These are phyloP conservation scores for Ogataea degrootiae DNA, from an alignment of 805 yeast species.

Conservation along the genomic window DNA sequence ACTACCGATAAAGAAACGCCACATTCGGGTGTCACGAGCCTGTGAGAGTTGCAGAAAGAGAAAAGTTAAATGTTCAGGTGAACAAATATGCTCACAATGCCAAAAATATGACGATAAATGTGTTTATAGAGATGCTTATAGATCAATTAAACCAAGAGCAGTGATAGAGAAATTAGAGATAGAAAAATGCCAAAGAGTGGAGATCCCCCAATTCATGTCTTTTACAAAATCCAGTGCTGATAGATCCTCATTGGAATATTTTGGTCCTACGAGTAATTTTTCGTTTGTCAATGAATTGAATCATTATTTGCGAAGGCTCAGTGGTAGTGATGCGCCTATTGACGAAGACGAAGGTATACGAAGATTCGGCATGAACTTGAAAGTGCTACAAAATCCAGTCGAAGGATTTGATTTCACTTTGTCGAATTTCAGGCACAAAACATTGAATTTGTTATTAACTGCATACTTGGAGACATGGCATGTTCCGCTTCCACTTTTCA, in stretches of 20 bases:
- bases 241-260: constrained; percentile 16
- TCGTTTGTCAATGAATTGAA: constrained; percentile 23
- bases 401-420: constrained; percentile 11
- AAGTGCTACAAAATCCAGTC: constrained; percentile 9
- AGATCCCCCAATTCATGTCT: constrained; percentile 4
- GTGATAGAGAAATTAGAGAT: not conserved
- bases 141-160: not conserved
- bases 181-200: not conserved
- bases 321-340: constrained; percentile 2
- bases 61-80: constrained; percentile 11
- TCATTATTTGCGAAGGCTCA: constrained; percentile 9
- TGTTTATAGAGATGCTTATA: constrained; percentile 6
- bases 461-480: constrained; percentile 22
- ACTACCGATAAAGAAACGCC: no score
- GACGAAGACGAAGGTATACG: constrained; percentile 17
- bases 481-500: constrained; percentile 18
- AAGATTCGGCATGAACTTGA: constrained; percentile 18
- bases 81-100: constrained; percentile 11
- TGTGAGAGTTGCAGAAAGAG: constrained; percentile 16
- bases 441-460: constrained; percentile 10
- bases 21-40: constrained; percentile 8
- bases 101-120: constrained; percentile 16
- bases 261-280: constrained; percentile 23
- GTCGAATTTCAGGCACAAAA: constrained; percentile 7
- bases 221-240: constrained; percentile 4